These are phyloP conservation scores for Polychaeton citri DNA, from an alignment of 2,329 filamentous ascomycete species.

Conservation along the genomic window DNA sequence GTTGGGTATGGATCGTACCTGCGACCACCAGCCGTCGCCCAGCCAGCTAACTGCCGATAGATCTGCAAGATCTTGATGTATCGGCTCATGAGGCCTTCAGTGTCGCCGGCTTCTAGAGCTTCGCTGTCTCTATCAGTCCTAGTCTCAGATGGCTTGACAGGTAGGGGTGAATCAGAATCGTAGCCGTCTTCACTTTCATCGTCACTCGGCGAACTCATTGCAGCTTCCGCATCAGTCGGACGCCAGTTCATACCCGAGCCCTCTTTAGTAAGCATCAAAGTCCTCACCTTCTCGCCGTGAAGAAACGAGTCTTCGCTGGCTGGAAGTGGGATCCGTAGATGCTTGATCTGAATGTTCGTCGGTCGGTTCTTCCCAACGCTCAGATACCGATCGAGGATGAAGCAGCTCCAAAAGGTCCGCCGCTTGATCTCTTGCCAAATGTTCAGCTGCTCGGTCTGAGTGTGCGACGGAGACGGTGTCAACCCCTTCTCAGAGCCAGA, in stretches of 20 bases:
- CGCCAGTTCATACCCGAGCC: not conserved
- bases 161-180: not conserved
- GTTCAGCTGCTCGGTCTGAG: constrained; percentile 26
- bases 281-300: constrained; percentile 45
- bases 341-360: constrained; percentile 44
- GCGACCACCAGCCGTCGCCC: constrained; percentile 44
- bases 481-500: constrained; percentile 9
- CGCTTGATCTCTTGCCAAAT: constrained; percentile 51
- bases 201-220: constrained; percentile 9
- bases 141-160: not conserved
- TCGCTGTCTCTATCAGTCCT: constrained; percentile 27
- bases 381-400: constrained; percentile 57
- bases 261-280: constrained; percentile 34
- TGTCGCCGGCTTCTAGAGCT: constrained; percentile 39
- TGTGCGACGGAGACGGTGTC: constrained; percentile 3
- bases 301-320: constrained; percentile 54
- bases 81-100: constrained; percentile 34
- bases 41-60: constrained; percentile 43
- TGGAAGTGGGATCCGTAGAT: constrained; percentile 52
- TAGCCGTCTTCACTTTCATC: constrained; percentile 17
- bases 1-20: too few species aligned
- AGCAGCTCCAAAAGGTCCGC: constrained; percentile 62
- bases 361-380: constrained; percentile 50
- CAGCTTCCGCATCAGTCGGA: constrained; percentile 15
- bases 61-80: constrained; percentile 42